Evolutionary conservation across 805 yeast genomes (phyloP), one percentile per base, ranked within the genome.

Genomic region (Pichia thaimueangensis): DNA sequence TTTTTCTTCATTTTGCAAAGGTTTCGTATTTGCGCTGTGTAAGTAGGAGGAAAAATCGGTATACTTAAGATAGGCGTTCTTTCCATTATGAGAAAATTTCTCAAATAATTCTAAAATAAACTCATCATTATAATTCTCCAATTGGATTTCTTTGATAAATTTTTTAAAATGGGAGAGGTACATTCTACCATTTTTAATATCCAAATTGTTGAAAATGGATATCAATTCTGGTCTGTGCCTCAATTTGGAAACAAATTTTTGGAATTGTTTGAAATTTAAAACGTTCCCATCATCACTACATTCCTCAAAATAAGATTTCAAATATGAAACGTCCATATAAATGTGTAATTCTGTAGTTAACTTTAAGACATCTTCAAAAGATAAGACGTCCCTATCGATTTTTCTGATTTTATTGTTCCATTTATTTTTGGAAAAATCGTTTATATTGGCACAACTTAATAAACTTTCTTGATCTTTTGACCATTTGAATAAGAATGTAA

Each of bases 181-280:
- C 57, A 73, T 56, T 8, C 32, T 30, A 4, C 45, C 54, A 5
- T 50, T 32, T 3, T 13, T 21, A 4, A 33, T 30, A 16, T 48
- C 41, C 2, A 70, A 59, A 8, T 67, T 20, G 0, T 50, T 36
- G 1, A 65, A 54, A 3, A 88, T 65, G 0, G 41, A 49, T 0
- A 49, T 50, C 2, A 89, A 62, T 45, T 89, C 97, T 6, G 68
- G 64, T 43, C 97, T 69, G 31, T 63, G 62, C 51, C 86, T 83
- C 35, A 91, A 62, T 3, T 75, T 60, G 34, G 75, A 70, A 3
- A 91, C 94, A 61, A 89, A 87, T 17, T 59, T 57, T 56, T 85
- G 82, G 60, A 91, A 91, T 49, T 86, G 87, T 2, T 69, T 70
- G 53, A 87, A 88, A 47, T 75, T 73, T 19, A 91, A 63, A 22